These are phyloP conservation scores for Epithele typhae DNA, from an alignment of 768 basidiomycete genomes.

Conservation along the genomic window DNA sequence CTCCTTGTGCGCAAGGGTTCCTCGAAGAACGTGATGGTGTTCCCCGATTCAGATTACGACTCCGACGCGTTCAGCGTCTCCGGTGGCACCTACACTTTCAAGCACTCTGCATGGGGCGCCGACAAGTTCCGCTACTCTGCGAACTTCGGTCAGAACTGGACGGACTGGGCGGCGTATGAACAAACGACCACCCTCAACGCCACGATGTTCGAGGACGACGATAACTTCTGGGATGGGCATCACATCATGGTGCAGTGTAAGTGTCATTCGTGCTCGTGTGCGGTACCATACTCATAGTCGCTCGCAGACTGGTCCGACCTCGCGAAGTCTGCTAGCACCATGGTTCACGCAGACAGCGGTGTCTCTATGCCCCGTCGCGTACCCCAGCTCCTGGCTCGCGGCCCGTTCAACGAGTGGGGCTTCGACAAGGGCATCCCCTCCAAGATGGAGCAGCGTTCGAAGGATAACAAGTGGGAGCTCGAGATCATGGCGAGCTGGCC, in stretches of 20 bases:
- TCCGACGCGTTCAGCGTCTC: slow-evolving; percentile 50
- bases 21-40: slow-evolving; percentile 77
- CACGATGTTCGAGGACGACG: slow-evolving; percentile 42
- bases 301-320: slow-evolving; percentile 71
- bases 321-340: slow-evolving; percentile 55
- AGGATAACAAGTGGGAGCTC: slow-evolving; percentile 73
- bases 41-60: slow-evolving; percentile 79
- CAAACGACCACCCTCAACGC: slow-evolving; percentile 60
- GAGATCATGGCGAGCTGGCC: slow-evolving; percentile 92
- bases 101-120: slow-evolving; percentile 81
- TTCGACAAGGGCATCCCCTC: slow-evolving; percentile 79
- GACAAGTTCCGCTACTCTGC: slow-evolving; percentile 84
- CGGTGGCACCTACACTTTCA: slow-evolving; percentile 67
- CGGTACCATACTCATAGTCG: not conserved
- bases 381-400: slow-evolving; percentile 84
- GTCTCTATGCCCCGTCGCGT: slow-evolving; percentile 66
- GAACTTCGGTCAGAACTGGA: slow-evolving; percentile 85
- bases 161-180: slow-evolving; percentile 77
- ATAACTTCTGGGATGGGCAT: slow-evolving; percentile 72
- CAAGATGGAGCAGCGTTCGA: slow-evolving; percentile 53
- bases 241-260: slow-evolving; percentile 89
- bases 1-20: slow-evolving; percentile 79
- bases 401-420: slow-evolving; percentile 90
- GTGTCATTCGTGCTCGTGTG: slow-evolving; percentile 22
- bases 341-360: slow-evolving; percentile 74